A percentile compares a stretch with the other conserved stretches of the same genome.
Evolutionary conservation across 2,329 filamentous ascomycete genomes (phyloP).

Genomic region (Colletotrichum sp.): DNA sequence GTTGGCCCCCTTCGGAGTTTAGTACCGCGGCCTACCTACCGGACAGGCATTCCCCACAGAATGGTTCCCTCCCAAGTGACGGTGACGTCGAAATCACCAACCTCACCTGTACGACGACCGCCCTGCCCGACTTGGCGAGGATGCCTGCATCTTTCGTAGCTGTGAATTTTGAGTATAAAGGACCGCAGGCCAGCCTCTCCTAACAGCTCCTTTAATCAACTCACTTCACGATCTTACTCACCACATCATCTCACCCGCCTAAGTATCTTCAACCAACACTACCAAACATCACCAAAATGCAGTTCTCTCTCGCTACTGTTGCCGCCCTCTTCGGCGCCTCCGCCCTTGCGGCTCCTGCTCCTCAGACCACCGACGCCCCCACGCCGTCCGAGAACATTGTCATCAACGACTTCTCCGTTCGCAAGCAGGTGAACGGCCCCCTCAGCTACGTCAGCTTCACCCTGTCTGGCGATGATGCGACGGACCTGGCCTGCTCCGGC

Average conservation of each 20-base stretch:
- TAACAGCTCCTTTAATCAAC: background rate
- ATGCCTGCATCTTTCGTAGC: background rate
- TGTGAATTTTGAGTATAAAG: background rate
- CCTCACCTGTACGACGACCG: background rate
- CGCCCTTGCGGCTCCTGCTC: conserved; percentile 22
- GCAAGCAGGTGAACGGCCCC: conserved; percentile 22
- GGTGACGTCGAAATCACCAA: conserved; percentile 17
- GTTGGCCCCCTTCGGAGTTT: background rate
- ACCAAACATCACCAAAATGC: conserved; percentile 24
- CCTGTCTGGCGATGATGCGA: conserved; percentile 24
- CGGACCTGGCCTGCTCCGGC: conserved; percentile 18
- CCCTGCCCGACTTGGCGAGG: background rate
- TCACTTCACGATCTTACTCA: background rate
- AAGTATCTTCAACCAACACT: background rate
- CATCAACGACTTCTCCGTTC: conserved; percentile 27
- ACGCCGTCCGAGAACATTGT: conserved; percentile 26
- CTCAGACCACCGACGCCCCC: background rate
- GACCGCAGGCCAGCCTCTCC: background rate
- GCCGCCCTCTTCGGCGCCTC: conserved; percentile 23
- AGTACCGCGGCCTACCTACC: background rate
- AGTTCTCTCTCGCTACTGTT: conserved; percentile 23
- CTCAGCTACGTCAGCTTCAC: conserved; percentile 25
- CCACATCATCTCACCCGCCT: background rate
- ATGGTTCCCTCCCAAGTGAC: background rate
- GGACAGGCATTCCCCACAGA: conserved; percentile 13